phyloP scores from a whole-genome alignment of 495 filamentous ascomycete species.

The Sordaria brevicollis region DNA sequence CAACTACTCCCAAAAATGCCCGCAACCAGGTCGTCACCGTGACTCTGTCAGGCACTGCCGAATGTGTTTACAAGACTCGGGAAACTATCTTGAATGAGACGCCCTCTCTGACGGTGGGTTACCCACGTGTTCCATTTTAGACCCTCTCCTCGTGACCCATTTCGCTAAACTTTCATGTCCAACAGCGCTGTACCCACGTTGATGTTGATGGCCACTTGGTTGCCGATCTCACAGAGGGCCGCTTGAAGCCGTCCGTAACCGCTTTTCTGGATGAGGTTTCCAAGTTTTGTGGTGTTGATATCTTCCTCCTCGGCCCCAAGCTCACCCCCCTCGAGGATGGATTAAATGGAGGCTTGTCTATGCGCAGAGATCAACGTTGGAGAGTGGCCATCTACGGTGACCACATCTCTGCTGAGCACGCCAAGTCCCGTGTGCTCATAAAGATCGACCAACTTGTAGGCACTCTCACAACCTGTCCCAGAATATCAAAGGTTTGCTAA shows the following conservation, averaged over 20 bases:
- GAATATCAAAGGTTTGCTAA: constrained; percentile 8
- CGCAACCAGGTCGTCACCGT: constrained; percentile 77
- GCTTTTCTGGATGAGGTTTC: constrained; percentile 77
- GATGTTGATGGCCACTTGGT: constrained; percentile 86
- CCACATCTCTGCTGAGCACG: constrained; percentile 88
- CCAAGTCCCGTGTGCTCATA: constrained; percentile 89
- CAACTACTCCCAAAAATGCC: constrained; percentile 69
- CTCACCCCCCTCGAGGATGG: constrained; percentile 54
- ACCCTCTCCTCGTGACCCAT: background rate
- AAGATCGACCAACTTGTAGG: constrained; percentile 95
- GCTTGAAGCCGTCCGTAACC: constrained; percentile 53
- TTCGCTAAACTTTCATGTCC: constrained; percentile 6
- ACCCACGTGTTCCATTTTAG: background rate
- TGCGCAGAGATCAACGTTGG: constrained; percentile 62
- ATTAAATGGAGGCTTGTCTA: constrained; percentile 42
- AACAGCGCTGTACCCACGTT: constrained; percentile 78
- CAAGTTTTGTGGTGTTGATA: constrained; percentile 81
- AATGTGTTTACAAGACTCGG: constrained; percentile 74
- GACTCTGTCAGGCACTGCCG: constrained; percentile 73
- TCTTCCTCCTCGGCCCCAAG: constrained; percentile 86
- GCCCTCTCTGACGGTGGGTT: constrained; percentile 73
- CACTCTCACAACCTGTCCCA: background rate
- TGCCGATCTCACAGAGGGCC: constrained; percentile 62
- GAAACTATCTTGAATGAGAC: constrained; percentile 78
- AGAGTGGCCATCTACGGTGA: constrained; percentile 92